Evolutionary conservation across 2,329 filamentous ascomycete species (phyloP).

Genomic region (Ophiostoma quercus): DNA sequence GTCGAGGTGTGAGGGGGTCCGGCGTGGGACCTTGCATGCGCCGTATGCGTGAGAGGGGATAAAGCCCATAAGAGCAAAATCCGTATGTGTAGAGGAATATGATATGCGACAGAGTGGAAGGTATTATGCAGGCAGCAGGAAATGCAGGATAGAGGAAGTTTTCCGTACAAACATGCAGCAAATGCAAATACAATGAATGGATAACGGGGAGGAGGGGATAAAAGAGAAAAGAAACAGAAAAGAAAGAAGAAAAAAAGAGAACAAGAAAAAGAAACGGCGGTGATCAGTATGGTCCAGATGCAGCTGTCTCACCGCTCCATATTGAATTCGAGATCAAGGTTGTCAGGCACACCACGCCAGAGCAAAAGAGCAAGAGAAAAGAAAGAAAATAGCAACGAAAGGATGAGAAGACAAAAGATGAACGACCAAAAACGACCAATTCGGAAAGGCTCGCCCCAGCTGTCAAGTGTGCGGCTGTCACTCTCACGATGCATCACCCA

Average conservation of each 20-base stretch:
- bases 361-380: not conserved
- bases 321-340: not conserved
- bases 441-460: constrained; percentile 1
- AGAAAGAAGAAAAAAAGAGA: constrained; percentile 14
- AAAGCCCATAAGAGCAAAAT: not conserved
- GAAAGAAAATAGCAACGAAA: not conserved
- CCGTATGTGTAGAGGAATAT: not conserved
- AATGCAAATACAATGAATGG: not conserved
- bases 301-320: constrained; percentile 5
- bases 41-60: not conserved
- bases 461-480: not conserved
- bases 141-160: not conserved
- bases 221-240: not conserved
- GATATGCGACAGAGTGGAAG: not conserved
- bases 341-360: not conserved
- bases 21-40: constrained; percentile 18
- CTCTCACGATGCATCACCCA: not conserved
- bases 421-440: not conserved
- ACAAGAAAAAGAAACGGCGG: not conserved
- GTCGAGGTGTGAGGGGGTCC: constrained; percentile 4
- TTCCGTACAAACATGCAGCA: not conserved
- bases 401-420: not conserved
- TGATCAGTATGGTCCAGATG: not conserved
- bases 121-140: not conserved
- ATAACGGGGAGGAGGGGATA: not conserved